phyloP scores from a whole-genome alignment of 768 basidiomycete genomes.

The Xerocomus spinulosus region DNA sequence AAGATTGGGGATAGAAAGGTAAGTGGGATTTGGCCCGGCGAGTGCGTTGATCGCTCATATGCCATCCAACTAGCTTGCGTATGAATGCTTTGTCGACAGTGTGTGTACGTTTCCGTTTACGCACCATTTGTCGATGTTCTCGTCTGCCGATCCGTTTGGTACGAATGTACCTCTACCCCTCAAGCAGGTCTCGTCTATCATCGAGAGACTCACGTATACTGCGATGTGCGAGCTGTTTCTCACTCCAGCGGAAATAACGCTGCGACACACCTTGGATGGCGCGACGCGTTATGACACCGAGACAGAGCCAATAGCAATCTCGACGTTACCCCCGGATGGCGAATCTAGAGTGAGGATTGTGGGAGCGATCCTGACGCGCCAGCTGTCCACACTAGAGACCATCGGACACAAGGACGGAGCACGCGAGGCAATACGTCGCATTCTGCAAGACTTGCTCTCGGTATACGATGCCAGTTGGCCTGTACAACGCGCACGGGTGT shows the following conservation, averaged over 20 bases:
- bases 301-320: neutral
- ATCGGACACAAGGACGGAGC: slow-evolving; percentile 57
- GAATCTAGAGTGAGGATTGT: slow-evolving; percentile 27
- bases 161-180: slow-evolving; percentile 36
- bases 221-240: slow-evolving; percentile 65
- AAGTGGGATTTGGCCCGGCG: slow-evolving; percentile 14
- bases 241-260: slow-evolving; percentile 44
- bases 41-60: neutral
- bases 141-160: slow-evolving; percentile 31
- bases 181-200: slow-evolving; percentile 53
- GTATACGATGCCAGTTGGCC: slow-evolving; percentile 49
- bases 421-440: slow-evolving; percentile 31
- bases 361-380: slow-evolving; percentile 59
- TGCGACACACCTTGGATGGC: slow-evolving; percentile 23
- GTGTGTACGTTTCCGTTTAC: slow-evolving; percentile 52
- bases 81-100: slow-evolving; percentile 49
- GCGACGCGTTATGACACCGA: neutral
- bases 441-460: slow-evolving; percentile 47
- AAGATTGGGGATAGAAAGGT: slow-evolving; percentile 80
- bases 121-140: slow-evolving; percentile 17
- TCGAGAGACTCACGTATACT: slow-evolving; percentile 65
- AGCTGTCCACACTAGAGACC: slow-evolving; percentile 51
- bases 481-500: slow-evolving; percentile 52
- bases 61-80: slow-evolving; percentile 46
- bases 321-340: slow-evolving; percentile 15